These are phyloP conservation scores for Melanogaster broomeanus DNA, from an alignment of 768 basidiomycete species.

Conservation along the genomic window DNA sequence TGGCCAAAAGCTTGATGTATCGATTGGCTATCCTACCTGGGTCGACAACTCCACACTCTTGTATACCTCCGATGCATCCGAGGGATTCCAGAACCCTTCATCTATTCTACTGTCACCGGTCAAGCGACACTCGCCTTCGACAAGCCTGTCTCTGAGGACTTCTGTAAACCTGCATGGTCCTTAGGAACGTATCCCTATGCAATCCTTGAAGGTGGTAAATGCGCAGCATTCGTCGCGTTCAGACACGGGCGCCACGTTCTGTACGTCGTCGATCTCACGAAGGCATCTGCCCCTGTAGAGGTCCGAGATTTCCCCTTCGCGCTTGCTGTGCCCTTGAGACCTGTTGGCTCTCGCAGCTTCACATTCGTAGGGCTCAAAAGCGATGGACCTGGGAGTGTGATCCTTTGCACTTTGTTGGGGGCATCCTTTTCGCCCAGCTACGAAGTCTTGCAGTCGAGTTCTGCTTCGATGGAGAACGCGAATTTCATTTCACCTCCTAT, in stretches of 20 bases:
- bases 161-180: conserved; percentile 20
- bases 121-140: conserved; percentile 25
- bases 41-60: conserved; percentile 51
- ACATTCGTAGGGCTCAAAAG: neutral
- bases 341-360: neutral
- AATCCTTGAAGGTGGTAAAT: conserved; percentile 17
- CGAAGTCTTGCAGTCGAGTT: conserved; percentile 7
- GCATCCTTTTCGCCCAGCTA: conserved; percentile 1
- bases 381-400: neutral
- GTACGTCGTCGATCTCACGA: conserved; percentile 28
- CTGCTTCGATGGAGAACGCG: conserved; percentile 9
- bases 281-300: neutral
- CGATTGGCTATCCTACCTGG: conserved; percentile 34
- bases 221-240: conserved; percentile 33
- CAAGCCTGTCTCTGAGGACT: conserved; percentile 25
- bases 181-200: neutral
- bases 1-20: conserved; percentile 43
- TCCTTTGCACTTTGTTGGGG: conserved; percentile 3
- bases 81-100: conserved; percentile 57
- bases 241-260: conserved; percentile 31
- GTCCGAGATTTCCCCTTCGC: conserved; percentile 8
- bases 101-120: conserved; percentile 26
- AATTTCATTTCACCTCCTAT: conserved; percentile 14
- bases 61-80: conserved; percentile 57
- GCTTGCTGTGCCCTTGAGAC: neutral